Evolutionary conservation across 148 eudicot species (phyloP).

Genomic region (Camellia japonica): DNA sequence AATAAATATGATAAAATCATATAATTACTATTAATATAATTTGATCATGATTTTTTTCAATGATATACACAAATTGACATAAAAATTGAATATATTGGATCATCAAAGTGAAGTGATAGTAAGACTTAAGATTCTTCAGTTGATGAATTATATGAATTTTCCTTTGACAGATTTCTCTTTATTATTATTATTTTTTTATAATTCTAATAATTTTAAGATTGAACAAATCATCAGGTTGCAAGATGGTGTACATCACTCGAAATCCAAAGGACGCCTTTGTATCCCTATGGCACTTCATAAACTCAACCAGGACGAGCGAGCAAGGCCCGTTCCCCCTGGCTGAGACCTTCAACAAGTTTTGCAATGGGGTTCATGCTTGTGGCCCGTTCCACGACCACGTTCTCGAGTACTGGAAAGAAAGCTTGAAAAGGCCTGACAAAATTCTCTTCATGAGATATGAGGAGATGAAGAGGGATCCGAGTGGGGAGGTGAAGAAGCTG

Average conservation of each 20-base stretch:
- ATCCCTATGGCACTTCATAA: slow-evolving; percentile 25
- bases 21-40: no score
- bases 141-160: no score
- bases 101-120: no score
- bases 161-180: no score
- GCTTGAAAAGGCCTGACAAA: slow-evolving; percentile 25
- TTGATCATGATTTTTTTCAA: no score
- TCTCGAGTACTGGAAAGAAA: slow-evolving; percentile 27
- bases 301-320: slow-evolving; percentile 1
- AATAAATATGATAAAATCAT: no score
- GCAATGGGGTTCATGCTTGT: slow-evolving; percentile 19
- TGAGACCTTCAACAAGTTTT: slow-evolving; percentile 19
- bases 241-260: slow-evolving; percentile 22
- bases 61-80: no score
- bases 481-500: slow-evolving; percentile 21
- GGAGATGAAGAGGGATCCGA: slow-evolving; percentile 26
- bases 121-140: no score
- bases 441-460: slow-evolving; percentile 30
- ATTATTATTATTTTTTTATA: no score
- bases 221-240: slow-evolving; percentile 9
- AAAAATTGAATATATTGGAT: no score
- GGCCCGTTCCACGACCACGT: slow-evolving; percentile 21
- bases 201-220: no score
- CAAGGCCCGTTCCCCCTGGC: background rate
- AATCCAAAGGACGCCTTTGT: slow-evolving; percentile 21